Conservation (phyloP, 805 yeast genomes). For the Sporopachydermia lactativora region DNA sequence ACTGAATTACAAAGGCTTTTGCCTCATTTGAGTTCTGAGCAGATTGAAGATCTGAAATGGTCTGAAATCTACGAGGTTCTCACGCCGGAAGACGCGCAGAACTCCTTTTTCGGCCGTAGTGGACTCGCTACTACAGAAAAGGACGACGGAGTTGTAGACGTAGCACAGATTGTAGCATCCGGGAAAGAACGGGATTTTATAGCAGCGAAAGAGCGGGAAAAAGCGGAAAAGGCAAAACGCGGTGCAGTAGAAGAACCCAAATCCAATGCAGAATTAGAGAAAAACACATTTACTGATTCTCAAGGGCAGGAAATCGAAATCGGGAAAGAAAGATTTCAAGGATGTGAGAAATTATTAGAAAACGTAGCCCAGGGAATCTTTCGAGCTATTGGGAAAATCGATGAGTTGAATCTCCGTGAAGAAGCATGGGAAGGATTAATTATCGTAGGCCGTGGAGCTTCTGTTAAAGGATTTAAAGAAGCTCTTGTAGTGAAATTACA, state of each 20-base stretch:
- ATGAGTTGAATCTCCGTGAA: conserved; percentile 58
- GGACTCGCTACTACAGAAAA: conserved; percentile 29
- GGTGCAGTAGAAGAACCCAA: conserved; percentile 19
- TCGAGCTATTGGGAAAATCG: conserved; percentile 37
- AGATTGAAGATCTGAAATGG: conserved; percentile 61
- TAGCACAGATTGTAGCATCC: conserved; percentile 78
- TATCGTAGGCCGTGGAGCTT: conserved; percentile 63
- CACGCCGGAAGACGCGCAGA: conserved; percentile 36
- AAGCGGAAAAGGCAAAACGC: no score
- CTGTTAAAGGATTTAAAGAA: conserved; percentile 64
- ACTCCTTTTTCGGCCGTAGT: conserved; percentile 46
- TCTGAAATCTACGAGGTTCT: conserved; percentile 72
- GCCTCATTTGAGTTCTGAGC: conserved; percentile 40
- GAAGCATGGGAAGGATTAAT: conserved; percentile 77
- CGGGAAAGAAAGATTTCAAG: conserved; percentile 87
- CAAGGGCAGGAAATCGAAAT: conserved; percentile 42
- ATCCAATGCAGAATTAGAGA: conserved; percentile 54
- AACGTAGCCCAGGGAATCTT: conserved; percentile 41
- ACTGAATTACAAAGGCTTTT: conserved; percentile 33
- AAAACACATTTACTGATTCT: conserved; percentile 54
- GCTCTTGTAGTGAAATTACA: conserved; percentile 46
- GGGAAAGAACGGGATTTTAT: conserved; percentile 59
- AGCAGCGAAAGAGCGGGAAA: conserved; percentile 43
- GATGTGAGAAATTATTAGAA: conserved; percentile 46
- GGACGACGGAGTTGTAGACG: conserved; percentile 71